Base-by-base conservation (phyloP, 2,329 filamentous ascomycete genomes). In the Aspergillus versicolor region DNA sequence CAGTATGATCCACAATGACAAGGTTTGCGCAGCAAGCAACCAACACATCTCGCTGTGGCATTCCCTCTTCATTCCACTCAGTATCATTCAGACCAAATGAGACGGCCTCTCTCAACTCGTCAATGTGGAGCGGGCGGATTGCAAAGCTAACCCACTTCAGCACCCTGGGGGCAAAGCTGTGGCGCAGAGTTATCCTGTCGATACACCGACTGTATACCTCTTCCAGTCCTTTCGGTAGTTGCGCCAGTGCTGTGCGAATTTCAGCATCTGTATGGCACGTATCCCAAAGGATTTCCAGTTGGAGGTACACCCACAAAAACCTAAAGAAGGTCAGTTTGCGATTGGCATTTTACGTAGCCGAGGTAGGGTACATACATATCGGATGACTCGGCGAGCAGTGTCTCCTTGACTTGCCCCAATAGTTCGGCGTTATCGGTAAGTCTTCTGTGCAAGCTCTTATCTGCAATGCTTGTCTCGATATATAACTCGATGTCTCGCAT, bases 111-210 rank as follows among this genome's bases (percentile, higher is more conserved):
- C 43, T 58, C 15, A 66, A 42, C 54, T 66, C 63, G 6, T 65
- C 63, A 21, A 66, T 58, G 43, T 64, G 60, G 41, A 66, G 62
- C 22, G 62, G 59, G 6, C 54, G 57, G 4, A n/a, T 49, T 5
- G 63, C 60, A 59, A 65, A 66, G 30, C 63, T 63, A 12, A 64
- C 59, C 64, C 64, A 66, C 47, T 60, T 58, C 15, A 66, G 59
- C 5, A 63, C 58, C 21, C 56, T 38, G 52, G 47, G 37, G 43
- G 34, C 5, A 6, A 19, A 24, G 64, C 57, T 9, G 30, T 21
- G 8, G 8, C 27, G 27, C 2, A 48, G 17, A 17, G 51, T 50
- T 2, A 66, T 63, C 54, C 61, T 61, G 17, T 54, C 21, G 6
- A 66, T 13, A 40, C 61, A 65, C 30, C 61, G 58, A 19, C 38